Percentiles rank a stretch among this genome's conserved stretches.
phyloP scores from a whole-genome alignment of 106 monocot species.

The Triglochin maritima region DNA sequence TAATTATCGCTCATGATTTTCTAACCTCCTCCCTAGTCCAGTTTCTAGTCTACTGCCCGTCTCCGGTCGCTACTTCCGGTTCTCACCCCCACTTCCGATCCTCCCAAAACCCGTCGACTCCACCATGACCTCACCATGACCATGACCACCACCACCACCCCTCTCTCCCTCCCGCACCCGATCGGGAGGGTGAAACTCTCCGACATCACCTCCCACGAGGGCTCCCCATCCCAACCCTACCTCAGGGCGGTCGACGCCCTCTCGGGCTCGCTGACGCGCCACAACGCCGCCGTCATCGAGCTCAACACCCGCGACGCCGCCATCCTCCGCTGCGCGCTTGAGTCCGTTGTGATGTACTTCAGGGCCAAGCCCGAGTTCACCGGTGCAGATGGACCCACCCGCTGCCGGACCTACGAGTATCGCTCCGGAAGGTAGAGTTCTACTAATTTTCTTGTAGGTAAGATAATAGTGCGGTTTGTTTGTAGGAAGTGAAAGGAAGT shows the following conservation, averaged over 20 bases:
- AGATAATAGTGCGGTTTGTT: too few species aligned
- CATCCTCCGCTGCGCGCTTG: slow-evolving; percentile 57
- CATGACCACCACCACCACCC: neutral
- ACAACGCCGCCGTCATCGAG: slow-evolving; percentile 73
- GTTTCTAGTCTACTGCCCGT: slow-evolving; percentile 2
- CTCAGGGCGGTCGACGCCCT: slow-evolving; percentile 48
- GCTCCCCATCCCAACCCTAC: slow-evolving; percentile 33
- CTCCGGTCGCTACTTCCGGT: neutral
- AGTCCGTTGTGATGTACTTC: slow-evolving; percentile 66
- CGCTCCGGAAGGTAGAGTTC: slow-evolving; percentile 4
- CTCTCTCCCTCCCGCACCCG: neutral
- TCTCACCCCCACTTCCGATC: slow-evolving; percentile 16
- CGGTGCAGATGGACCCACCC: too few species aligned
- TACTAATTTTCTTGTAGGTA: too few species aligned
- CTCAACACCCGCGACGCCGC: slow-evolving; percentile 41
- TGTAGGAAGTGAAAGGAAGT: too few species aligned
- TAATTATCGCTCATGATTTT: too few species aligned
- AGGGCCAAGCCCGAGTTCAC: slow-evolving; percentile 19
- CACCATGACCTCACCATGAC: slow-evolving; percentile 7
- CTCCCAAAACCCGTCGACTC: slow-evolving; percentile 15
- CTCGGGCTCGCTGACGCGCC: slow-evolving; percentile 45
- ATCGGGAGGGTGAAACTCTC: slow-evolving; percentile 43
- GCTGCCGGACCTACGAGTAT: neutral
- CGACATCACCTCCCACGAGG: slow-evolving; percentile 54
- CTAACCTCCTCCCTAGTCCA: neutral